Base-by-base conservation (phyloP, 148 eudicot genomes). In the Chenopodium suecicum region DNA sequence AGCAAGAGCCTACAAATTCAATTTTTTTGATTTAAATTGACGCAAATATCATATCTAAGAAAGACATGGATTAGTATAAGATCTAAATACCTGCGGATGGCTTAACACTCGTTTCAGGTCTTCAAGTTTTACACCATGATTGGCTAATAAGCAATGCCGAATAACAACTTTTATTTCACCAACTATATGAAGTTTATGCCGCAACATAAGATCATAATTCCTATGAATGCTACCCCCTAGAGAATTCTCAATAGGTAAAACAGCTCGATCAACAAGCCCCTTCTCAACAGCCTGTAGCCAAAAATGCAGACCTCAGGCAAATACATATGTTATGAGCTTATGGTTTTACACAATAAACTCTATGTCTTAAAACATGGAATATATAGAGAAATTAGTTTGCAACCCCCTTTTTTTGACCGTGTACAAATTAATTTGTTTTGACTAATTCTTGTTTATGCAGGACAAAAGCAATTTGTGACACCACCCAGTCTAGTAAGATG, bases 211-310 rank as follows among this genome's bases (percentile, higher is more conserved):
- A 86, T 95, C 98, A 83, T 93, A 90, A 74, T 93, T 95, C 81
- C 98, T 88, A 84, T 94, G 95, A 70, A 95, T 95, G 87, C 98
- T 95, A 23, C 94, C 98, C 25, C 97, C 98, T 29, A 95, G 89
- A 70, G 97, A 93, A 85, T 95, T 95, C 79, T 93, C 97, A 83
- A 95, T 90, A 22, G 97, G 97, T 79, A 95, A 88, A 87, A 95
- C 97, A 27, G 95, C 98, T 88, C 94, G 89, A 64, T 95, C 95
- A 72, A 90, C 97, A 85, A 90, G 82, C 93, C 98, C 92, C 67
- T 84, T 81, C 67, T 95, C 94, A 82, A 89, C 92, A 72, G 97
- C 92, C 97, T 95, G 87, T 25, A 73, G 65, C 60, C 76, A 76
- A 17, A 76, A 73, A 76, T 44, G 52, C 19, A 72, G 25, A 20